A percentile compares a stretch with the other conserved stretches of the same genome.
These are phyloP conservation scores for Leccinum disarticulatum DNA, from an alignment of 768 basidiomycete genomes.

Conservation along the genomic window DNA sequence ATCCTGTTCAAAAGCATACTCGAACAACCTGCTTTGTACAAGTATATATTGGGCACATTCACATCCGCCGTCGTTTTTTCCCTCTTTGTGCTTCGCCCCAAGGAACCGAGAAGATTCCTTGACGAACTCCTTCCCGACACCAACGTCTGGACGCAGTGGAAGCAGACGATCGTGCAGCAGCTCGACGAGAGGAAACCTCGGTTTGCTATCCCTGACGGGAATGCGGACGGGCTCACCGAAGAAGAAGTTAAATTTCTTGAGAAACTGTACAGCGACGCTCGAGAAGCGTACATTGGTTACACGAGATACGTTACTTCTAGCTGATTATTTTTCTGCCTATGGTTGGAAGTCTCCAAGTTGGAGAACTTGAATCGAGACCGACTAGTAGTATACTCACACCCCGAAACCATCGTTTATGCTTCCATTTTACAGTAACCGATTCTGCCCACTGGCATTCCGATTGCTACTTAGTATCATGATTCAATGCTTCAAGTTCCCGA, in stretches of 20 bases:
- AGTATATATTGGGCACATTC: conserved; percentile 14
- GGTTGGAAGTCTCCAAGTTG: too few species aligned
- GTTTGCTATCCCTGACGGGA: conserved; percentile 23
- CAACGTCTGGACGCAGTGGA: conserved; percentile 21
- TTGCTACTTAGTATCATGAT: too few species aligned
- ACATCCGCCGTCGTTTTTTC: conserved; percentile 19
- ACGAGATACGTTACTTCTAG: too few species aligned
- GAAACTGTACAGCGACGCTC: too few species aligned
- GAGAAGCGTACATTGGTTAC: too few species aligned
- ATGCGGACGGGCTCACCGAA: conserved; percentile 13
- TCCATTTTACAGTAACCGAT: too few species aligned
- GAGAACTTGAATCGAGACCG: too few species aligned
- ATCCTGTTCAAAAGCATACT: conserved; percentile 3
- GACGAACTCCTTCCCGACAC: conserved; percentile 21
- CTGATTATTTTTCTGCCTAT: too few species aligned
- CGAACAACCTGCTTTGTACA: neutral
- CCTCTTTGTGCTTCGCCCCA: conserved; percentile 10
- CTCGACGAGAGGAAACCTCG: conserved; percentile 20
- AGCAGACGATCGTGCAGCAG: conserved; percentile 8
- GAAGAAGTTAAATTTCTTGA: neutral
- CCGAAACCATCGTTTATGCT: too few species aligned
- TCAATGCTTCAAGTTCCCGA: too few species aligned
- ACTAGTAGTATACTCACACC: too few species aligned
- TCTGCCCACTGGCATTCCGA: too few species aligned
- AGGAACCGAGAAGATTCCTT: conserved; percentile 10